These are phyloP conservation scores for Candolleomyces aberdarensis DNA, from an alignment of 768 basidiomycete species.

Conservation along the genomic window DNA sequence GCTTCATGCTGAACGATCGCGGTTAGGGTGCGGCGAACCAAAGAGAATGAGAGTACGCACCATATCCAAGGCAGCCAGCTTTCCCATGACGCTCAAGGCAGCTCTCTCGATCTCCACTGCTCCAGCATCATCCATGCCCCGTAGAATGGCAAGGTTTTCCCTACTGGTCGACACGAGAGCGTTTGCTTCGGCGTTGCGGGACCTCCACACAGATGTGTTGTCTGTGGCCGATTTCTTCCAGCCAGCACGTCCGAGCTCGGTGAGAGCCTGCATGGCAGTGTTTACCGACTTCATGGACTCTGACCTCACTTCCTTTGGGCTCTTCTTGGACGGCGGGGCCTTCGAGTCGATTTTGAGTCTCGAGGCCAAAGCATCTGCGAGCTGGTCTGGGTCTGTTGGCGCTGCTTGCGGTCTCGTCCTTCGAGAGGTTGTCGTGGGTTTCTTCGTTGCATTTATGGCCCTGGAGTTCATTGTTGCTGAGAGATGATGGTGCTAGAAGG, in stretches of 20 bases:
- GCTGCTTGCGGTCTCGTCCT: not conserved
- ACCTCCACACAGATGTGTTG: slow-evolving; percentile 18
- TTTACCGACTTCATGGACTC: slow-evolving; percentile 66
- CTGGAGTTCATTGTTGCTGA: not conserved
- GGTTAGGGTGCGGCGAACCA: slow-evolving; percentile 1
- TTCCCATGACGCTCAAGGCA: slow-evolving; percentile 63
- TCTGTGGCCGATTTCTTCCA: slow-evolving; percentile 47
- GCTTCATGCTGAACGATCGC: slow-evolving; percentile 45
- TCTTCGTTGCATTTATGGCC: not conserved
- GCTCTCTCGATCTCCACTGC: slow-evolving; percentile 72
- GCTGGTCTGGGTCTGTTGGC: slow-evolving; percentile 7
- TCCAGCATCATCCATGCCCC: slow-evolving; percentile 36
- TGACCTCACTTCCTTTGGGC: slow-evolving; percentile 34
- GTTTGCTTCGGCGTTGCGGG: slow-evolving; percentile 29
- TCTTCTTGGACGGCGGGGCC: not conserved
- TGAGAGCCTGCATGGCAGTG: slow-evolving; percentile 54
- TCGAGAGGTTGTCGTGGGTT: not conserved
- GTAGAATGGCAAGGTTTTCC: slow-evolving; percentile 43
- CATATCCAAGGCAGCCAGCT: slow-evolving; percentile 66
- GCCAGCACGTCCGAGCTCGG: slow-evolving; percentile 49
- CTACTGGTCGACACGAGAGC: slow-evolving; percentile 37
- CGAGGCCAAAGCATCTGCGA: slow-evolving; percentile 12
- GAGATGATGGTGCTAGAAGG: not conserved
- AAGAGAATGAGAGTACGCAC: slow-evolving; percentile 42
- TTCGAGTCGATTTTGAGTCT: slow-evolving; percentile 9